Percentiles rank a stretch among this genome's conserved stretches.
phyloP scores from a whole-genome alignment of 176 grass and related monocot species.

The Bothriochloa decipiens region DNA sequence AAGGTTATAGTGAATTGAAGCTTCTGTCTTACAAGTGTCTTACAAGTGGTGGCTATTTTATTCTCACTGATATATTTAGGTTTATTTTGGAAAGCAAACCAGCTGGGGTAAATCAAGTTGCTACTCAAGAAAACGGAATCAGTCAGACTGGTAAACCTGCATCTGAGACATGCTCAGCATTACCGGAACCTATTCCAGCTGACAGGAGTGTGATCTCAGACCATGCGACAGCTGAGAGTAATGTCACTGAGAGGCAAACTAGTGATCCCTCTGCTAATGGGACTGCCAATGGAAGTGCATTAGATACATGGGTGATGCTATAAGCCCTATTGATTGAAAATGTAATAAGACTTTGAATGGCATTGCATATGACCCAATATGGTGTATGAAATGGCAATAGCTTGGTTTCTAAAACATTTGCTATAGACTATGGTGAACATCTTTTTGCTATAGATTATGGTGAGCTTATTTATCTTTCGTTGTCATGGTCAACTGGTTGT shows the following conservation, averaged over 20 bases:
- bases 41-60: slow-evolving; percentile 61
- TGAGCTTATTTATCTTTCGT: no score
- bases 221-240: neutral
- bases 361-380: no score
- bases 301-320: no score
- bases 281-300: slow-evolving; percentile 19
- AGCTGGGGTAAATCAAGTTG: slow-evolving; percentile 33
- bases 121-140: slow-evolving; percentile 51
- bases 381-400: no score
- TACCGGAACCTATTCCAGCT: slow-evolving; percentile 42
- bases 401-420: no score
- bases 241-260: neutral
- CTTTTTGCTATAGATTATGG: no score
- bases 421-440: no score
- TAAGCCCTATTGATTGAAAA: no score
- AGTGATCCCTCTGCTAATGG: slow-evolving; percentile 28
- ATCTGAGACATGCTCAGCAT: slow-evolving; percentile 35
- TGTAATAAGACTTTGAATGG: no score
- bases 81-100: slow-evolving; percentile 56
- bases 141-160: slow-evolving; percentile 34
- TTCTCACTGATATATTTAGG: slow-evolving; percentile 86
- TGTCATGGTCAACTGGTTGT: no score
- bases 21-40: neutral
- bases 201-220: neutral
- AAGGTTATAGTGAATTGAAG: neutral